Conservation (phyloP, 345 rosid genomes). For the Lagerstroemia speciosa region DNA sequence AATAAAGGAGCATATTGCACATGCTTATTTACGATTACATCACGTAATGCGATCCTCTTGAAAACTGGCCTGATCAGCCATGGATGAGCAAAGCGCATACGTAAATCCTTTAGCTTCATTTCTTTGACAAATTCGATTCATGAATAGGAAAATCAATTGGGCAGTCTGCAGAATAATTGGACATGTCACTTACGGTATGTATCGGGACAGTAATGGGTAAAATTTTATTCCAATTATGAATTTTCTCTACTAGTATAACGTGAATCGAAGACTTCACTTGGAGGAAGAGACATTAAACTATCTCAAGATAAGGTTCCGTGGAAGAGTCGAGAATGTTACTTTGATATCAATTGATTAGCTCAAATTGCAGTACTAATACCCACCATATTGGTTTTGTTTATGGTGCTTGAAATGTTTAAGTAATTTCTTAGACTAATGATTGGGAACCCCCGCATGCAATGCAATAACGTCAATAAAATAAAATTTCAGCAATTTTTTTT, state of each 20-base stretch:
- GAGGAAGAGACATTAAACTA: too few relatives aligned
- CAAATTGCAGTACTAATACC: neutral
- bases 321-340: neutral
- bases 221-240: too few relatives aligned
- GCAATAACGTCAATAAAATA: neutral
- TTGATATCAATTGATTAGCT: neutral
- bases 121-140: neutral
- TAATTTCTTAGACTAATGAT: neutral
- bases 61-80: neutral
- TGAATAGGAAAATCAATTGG: neutral
- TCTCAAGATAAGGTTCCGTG: too few relatives aligned
- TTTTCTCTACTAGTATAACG: too few relatives aligned
- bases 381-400: neutral
- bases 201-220: too few relatives aligned
- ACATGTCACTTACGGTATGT: too few relatives aligned
- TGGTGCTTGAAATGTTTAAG: too few relatives aligned
- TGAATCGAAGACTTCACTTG: too few relatives aligned
- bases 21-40: neutral
- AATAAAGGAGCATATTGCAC: neutral
- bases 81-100: neutral
- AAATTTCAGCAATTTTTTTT: too few relatives aligned
- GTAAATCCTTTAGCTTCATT: neutral
- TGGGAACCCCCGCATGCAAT: neutral
- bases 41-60: neutral
- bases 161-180: too few relatives aligned